These are phyloP conservation scores for Acer saccharum DNA, from an alignment of 345 rosid genomes.

Conservation along the genomic window DNA sequence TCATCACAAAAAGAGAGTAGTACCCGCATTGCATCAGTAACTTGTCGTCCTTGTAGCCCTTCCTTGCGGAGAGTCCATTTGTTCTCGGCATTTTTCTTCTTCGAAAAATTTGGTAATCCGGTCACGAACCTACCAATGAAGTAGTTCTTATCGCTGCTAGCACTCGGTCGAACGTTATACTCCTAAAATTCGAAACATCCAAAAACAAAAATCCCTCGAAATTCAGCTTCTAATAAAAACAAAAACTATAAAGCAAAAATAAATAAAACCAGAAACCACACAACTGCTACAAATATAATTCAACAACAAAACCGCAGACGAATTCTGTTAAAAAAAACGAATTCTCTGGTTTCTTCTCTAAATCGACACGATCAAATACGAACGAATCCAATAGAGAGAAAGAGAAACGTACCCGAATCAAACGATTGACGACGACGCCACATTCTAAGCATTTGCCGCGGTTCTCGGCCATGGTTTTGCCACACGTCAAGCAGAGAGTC, in stretches of 20 bases:
- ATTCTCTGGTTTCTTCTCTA: not conserved
- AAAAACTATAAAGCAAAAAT: not conserved
- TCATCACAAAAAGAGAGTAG: not conserved
- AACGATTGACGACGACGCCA: constrained; percentile 66
- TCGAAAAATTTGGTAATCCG: constrained; percentile 81
- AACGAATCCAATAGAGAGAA: not conserved
- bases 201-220: not conserved
- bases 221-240: not conserved
- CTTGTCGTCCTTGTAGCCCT: constrained; percentile 87
- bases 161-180: constrained; percentile 70
- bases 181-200: constrained; percentile 45
- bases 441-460: constrained; percentile 78
- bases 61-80: constrained; percentile 90
- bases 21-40: constrained; percentile 80
- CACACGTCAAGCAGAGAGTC: constrained; percentile 86
- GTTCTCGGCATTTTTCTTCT: constrained; percentile 83
- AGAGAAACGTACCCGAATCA: constrained; percentile 64
- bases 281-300: not conserved
- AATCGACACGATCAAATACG: not conserved
- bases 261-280: not conserved
- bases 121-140: constrained; percentile 84
- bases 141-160: constrained; percentile 72
- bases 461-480: constrained; percentile 89
- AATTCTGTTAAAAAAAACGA: not conserved
- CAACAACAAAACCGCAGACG: constrained; percentile 3